Evolutionary conservation across 2,329 filamentous ascomycete species (phyloP).

Genomic region (Rhytidhysteron rufulum): DNA sequence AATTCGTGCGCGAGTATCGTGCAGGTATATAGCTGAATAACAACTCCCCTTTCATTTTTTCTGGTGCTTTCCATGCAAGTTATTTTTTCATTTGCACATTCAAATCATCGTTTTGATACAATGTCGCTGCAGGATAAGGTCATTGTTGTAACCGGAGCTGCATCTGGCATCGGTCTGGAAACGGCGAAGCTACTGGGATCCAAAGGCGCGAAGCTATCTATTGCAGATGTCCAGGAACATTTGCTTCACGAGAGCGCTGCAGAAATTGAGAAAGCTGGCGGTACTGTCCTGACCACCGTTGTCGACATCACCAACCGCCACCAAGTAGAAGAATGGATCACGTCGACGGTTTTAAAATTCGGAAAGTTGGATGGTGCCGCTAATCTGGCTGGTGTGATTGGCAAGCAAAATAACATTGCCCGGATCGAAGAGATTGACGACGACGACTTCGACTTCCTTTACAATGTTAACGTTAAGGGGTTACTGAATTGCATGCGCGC

Average conservation of each 20-base stretch:
- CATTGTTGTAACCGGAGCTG: constrained; percentile 29
- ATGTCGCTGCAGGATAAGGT: constrained; percentile 27
- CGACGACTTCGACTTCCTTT: constrained; percentile 38
- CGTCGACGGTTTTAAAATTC: constrained; percentile 42
- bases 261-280: constrained; percentile 15
- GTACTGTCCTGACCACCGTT: constrained; percentile 31
- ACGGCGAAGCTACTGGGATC: constrained; percentile 21
- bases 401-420: constrained; percentile 18
- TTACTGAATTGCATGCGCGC: constrained; percentile 37
- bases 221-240: constrained; percentile 28
- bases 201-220: constrained; percentile 27
- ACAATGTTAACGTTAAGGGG: constrained; percentile 37
- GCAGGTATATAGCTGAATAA: no score
- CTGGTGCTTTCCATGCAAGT: no score
- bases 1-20: no score
- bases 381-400: constrained; percentile 45
- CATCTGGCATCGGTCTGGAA: constrained; percentile 28
- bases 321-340: constrained; percentile 52
- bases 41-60: no score
- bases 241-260: constrained; percentile 16
- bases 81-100: no score
- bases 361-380: constrained; percentile 53
- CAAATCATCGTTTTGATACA: no score
- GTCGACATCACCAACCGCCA: constrained; percentile 48
- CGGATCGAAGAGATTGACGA: constrained; percentile 27